Percentiles rank a stretch among this genome's conserved stretches.
Conservation (phyloP, 2,329 filamentous ascomycete genomes). For the Verticillium longisporum region DNA sequence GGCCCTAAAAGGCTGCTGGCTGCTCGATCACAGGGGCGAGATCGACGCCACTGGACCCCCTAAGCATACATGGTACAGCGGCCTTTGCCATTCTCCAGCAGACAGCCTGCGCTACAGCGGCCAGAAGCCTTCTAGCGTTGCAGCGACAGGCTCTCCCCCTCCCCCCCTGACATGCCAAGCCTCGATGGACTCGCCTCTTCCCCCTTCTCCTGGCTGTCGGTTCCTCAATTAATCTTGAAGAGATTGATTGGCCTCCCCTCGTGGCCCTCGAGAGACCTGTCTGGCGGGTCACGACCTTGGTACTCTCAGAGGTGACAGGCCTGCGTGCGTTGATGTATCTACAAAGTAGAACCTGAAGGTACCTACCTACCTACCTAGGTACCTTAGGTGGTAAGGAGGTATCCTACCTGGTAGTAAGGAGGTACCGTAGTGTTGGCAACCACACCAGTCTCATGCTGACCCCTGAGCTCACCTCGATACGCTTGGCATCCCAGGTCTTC, state of each 20-base stretch:
- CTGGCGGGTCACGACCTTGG: not conserved
- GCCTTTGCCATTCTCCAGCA: not conserved
- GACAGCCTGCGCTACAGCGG: not conserved
- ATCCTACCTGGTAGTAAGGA: too few relatives aligned
- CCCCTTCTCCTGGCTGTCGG: not conserved
- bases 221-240: not conserved
- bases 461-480: not conserved
- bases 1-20: too few relatives aligned
- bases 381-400: too few relatives aligned
- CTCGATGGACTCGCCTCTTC: not conserved
- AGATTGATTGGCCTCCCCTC: not conserved
- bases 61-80: not conserved
- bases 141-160: not conserved
- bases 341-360: too few relatives aligned
- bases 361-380: too few relatives aligned
- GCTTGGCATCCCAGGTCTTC: not conserved
- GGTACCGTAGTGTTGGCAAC: too few relatives aligned
- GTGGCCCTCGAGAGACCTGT: not conserved
- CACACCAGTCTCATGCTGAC: not conserved
- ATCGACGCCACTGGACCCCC: not conserved
- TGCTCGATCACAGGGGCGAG: not conserved
- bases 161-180: not conserved
- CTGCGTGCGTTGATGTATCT: too few relatives aligned
- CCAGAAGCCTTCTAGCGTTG: not conserved
- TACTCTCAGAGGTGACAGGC: too few relatives aligned